phyloP scores from a whole-genome alignment of 2,329 filamentous ascomycete species.

The Diaporthe ilicicola region DNA sequence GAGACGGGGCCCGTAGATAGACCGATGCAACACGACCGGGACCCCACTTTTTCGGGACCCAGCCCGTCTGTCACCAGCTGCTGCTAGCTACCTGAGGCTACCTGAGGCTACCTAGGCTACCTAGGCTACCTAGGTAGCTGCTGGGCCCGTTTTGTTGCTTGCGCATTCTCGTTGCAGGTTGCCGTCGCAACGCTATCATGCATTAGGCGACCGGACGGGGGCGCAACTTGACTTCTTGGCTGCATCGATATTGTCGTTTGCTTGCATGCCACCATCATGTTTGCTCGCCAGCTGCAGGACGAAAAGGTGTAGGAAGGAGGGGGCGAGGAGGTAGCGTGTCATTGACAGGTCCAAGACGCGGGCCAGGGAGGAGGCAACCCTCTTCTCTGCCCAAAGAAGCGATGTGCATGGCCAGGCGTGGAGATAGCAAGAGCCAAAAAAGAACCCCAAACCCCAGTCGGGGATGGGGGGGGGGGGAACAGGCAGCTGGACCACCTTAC shows the following conservation, averaged over 20 bases:
- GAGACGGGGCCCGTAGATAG: conserved; percentile 21
- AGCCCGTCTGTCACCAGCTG: conserved; percentile 14
- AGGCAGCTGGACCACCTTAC: too few species aligned
- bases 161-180: conserved; percentile 6
- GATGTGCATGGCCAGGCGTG: conserved; percentile 17
- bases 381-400: neutral
- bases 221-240: conserved; percentile 14
- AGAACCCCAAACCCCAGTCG: neutral
- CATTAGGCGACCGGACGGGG: conserved; percentile 14
- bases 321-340: conserved; percentile 9
- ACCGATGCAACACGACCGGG: conserved; percentile 25
- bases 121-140: too few species aligned
- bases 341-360: conserved; percentile 18
- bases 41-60: conserved; percentile 14
- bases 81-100: too few species aligned
- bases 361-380: neutral
- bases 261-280: conserved; percentile 3
- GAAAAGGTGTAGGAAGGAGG: too few species aligned
- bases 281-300: conserved; percentile 11
- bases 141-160: conserved; percentile 14
- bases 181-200: conserved; percentile 22
- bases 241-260: neutral
- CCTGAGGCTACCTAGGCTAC: too few species aligned
- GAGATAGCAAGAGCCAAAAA: conserved; percentile 9
- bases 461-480: neutral